These are phyloP conservation scores for Cephalotrichum gorgonifer DNA, from an alignment of 2,329 filamentous ascomycete species.

Conservation along the genomic window DNA sequence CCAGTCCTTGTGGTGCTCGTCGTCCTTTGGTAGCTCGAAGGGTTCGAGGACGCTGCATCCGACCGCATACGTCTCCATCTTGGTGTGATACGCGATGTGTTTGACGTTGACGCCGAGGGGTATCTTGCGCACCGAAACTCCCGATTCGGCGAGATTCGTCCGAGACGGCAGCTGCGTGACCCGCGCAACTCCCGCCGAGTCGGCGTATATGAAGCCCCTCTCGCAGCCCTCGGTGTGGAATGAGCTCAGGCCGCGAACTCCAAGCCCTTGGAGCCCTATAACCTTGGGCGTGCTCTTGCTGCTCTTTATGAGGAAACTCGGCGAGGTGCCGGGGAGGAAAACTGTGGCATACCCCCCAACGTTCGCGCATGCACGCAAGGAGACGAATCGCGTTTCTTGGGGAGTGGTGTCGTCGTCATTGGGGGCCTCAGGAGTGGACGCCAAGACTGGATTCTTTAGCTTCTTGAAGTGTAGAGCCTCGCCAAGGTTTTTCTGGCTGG, in stretches of 20 bases:
- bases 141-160: constrained; percentile 61
- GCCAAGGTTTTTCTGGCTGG: constrained; percentile 32
- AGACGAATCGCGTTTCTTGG: constrained; percentile 33
- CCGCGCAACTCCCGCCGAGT: constrained; percentile 60
- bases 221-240: constrained; percentile 73
- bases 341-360: constrained; percentile 73
- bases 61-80: constrained; percentile 65
- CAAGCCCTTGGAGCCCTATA: constrained; percentile 57
- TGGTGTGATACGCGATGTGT: constrained; percentile 65
- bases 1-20: constrained; percentile 75
- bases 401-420: constrained; percentile 18
- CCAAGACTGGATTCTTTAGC: constrained; percentile 55
- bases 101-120: constrained; percentile 60
- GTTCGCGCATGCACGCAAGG: constrained; percentile 49
- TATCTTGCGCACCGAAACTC: constrained; percentile 66
- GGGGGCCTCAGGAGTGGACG: constrained; percentile 22
- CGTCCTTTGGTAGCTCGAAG: constrained; percentile 80
- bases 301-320: constrained; percentile 75
- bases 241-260: constrained; percentile 60
- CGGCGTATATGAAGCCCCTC: constrained; percentile 73
- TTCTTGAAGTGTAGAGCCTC: constrained; percentile 66
- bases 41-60: constrained; percentile 57
- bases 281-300: constrained; percentile 67
- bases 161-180: constrained; percentile 61
- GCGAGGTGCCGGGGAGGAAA: constrained; percentile 70